Evolutionary conservation across 2,329 filamentous ascomycete genomes (phyloP).

Genomic region (Hymenoscyphus linearis): DNA sequence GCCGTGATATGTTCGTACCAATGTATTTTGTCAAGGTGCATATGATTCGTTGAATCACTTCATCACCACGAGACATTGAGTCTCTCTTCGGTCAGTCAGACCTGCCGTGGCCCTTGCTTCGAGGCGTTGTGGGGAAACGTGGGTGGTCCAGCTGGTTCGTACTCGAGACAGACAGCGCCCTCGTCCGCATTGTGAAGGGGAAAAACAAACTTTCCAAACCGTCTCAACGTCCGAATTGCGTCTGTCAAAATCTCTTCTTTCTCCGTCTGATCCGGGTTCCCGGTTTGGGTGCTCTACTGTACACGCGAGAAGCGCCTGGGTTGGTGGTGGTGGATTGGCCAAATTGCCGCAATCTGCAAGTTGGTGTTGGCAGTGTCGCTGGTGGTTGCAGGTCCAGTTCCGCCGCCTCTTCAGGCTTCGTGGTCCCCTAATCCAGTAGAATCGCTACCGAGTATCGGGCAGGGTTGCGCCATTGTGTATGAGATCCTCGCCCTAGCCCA

Average conservation of each 20-base stretch:
- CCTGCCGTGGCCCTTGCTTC: not conserved
- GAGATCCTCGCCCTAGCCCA: not conserved
- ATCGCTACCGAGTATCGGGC: constrained; percentile 7
- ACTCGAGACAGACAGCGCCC: not conserved
- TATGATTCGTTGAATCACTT: constrained; percentile 1
- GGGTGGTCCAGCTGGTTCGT: not conserved
- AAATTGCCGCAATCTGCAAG: not conserved
- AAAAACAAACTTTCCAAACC: not conserved
- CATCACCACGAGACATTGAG: not conserved
- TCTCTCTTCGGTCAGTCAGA: not conserved
- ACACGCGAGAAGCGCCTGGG: constrained; percentile 1
- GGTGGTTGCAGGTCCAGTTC: not conserved
- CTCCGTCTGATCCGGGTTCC: not conserved
- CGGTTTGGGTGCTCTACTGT: not conserved
- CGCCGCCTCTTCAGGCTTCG: not conserved
- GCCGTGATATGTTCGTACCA: constrained; percentile 1
- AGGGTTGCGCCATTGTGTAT: constrained; percentile 4
- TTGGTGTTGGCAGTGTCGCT: not conserved
- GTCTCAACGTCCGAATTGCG: not conserved
- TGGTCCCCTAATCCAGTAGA: constrained; percentile 1
- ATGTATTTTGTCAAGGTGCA: not conserved
- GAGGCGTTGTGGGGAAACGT: not conserved
- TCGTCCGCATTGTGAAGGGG: not conserved
- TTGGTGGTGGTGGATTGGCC: not conserved
- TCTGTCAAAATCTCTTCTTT: not conserved